Base-by-base conservation (phyloP, 2,329 filamentous ascomycete species). In the Sordariomycetes sp. region DNA sequence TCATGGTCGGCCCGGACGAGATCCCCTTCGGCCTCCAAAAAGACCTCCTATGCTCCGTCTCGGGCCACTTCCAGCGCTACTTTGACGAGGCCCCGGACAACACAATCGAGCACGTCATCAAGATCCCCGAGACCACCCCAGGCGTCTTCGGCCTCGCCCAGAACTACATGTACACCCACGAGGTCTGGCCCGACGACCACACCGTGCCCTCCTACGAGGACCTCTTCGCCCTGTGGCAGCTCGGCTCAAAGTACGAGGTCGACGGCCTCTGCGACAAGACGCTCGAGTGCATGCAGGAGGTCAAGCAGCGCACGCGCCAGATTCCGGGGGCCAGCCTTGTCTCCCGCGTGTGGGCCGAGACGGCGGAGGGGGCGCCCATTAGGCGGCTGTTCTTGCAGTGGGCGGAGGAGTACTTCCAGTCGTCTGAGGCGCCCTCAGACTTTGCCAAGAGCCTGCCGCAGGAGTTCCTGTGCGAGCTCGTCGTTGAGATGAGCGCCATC, bases 351-450 rank as follows among this genome's bases (percentile, higher is more conserved):
- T 85, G 81, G 81, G 75, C 78, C 54, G 79, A 84, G 55, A 83
- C 80, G 0, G 79, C 80, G 0, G 78, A 81, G 61, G 80, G 80
- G 10, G 84, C 80, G 2, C 75, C 78, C 1, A 78, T 85, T 54
- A 74, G 81, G 45, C 73, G 74, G 59, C 75, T 85, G 42, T 73
- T 85, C 15, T 69, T 84, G 2, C 76, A 73, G 12, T 85, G 82
- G 82, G 78, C 80, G 1, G 81, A 80, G 28, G 81, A 85, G 66
- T 84, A 84, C 62, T 81, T 84, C 70, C 71, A 78, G 50, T 77
- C 77, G 0, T 81, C 79, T 3, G 75, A 80, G 24, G 72, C 74
- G 1, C 73, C 79, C 20, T 72, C 76, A 10, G 78, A 81, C 59
- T 84, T 84, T 63, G 81, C 78, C 51, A 78, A 78, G 62, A 80